These are phyloP conservation scores for Mytilinidion resinicola DNA, from an alignment of 495 filamentous ascomycete genomes.

Conservation along the genomic window DNA sequence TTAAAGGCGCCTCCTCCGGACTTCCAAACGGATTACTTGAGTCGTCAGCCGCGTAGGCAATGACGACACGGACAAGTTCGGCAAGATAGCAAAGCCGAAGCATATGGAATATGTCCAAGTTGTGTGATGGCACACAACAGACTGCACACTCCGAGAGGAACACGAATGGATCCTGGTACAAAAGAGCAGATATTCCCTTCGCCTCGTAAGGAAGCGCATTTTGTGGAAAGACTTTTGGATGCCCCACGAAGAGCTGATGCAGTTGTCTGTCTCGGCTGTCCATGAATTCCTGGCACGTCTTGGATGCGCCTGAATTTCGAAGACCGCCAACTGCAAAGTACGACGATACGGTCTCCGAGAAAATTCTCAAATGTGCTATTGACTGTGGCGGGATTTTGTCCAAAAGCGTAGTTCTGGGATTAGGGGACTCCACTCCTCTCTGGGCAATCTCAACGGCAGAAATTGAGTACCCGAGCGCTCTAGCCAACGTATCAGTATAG, in stretches of 20 bases:
- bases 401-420: conserved; percentile 62
- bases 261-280: conserved; percentile 66
- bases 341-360: conserved; percentile 80
- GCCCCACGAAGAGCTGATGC: conserved; percentile 61
- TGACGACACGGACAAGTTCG: conserved; percentile 75
- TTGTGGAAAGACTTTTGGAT: conserved; percentile 29
- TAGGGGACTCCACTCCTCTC: conserved; percentile 72
- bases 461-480: conserved; percentile 79
- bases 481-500: conserved; percentile 62
- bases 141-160: conserved; percentile 73
- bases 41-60: conserved; percentile 33
- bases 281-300: conserved; percentile 59
- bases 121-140: conserved; percentile 63
- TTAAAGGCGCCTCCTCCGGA: neutral
- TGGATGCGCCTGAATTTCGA: conserved; percentile 51
- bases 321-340: conserved; percentile 74
- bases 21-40: neutral
- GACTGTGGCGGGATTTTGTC: conserved; percentile 76
- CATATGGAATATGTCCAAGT: conserved; percentile 73
- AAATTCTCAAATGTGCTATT: conserved; percentile 81
- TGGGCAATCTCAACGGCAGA: conserved; percentile 87
- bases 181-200: conserved; percentile 56
- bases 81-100: conserved; percentile 86
- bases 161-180: conserved; percentile 74
- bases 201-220: conserved; percentile 39